Evolutionary conservation across 805 yeast genomes (phyloP), one percentile per base, ranked within the genome.

Genomic region (Candida nonsorbophila): DNA sequence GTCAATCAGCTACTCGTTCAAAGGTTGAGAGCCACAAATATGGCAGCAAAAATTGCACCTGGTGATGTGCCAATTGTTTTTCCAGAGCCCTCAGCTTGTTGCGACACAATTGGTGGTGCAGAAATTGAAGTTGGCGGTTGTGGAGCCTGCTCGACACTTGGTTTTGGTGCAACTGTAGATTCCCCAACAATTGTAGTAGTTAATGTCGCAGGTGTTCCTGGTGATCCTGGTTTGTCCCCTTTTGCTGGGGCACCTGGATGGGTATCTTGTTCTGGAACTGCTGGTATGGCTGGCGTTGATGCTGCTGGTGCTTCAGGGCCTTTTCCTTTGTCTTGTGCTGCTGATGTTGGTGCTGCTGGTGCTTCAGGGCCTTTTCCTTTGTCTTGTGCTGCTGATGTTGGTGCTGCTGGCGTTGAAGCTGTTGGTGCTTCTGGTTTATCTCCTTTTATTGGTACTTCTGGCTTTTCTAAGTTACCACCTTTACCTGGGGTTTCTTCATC

Each of bases 81-180:
- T n/a, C n/a, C n/a, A n/a, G n/a, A n/a, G n/a, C n/a, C n/a, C n/a
- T n/a, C n/a, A n/a, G n/a, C n/a, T n/a, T n/a, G n/a, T n/a, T n/a
- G n/a, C n/a, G n/a, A n/a, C n/a, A n/a, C n/a, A n/a, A n/a, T n/a
- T n/a, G n/a, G n/a, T n/a, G n/a, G n/a, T n/a, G n/a, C n/a, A n/a
- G n/a, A n/a, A n/a, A n/a, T n/a, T n/a, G n/a, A n/a, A n/a, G n/a
- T n/a, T n/a, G n/a, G n/a, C n/a, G n/a, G n/a, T n/a, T n/a, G n/a
- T n/a, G n/a, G n/a, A n/a, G n/a, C n/a, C n/a, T n/a, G n/a, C n/a
- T n/a, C n/a, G n/a, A n/a, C n/a, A n/a, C n/a, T n/a, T n/a, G n/a
- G n/a, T n/a, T n/a, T n/a, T n/a, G 37, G 33, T 23, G 45, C 37
- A 25, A 43, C 34, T 29, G 34, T 21, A 14, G 43, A 24, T 21